phyloP scores from a whole-genome alignment of 2,329 filamentous ascomycete species.

The Penicillium glabrum region DNA sequence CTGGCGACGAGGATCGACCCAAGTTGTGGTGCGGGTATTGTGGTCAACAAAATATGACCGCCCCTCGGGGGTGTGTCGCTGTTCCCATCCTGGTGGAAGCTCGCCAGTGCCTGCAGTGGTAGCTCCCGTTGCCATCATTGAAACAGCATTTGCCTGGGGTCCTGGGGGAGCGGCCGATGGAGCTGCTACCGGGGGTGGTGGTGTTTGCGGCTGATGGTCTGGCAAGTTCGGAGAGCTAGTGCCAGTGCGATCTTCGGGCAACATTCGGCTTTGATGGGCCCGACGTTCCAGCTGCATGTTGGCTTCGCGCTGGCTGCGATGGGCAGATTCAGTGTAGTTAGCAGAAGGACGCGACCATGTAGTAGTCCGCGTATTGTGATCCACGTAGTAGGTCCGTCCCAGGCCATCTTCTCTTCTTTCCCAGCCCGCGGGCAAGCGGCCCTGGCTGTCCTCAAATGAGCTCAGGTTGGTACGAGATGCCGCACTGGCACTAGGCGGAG shows the following conservation, averaged over 20 bases:
- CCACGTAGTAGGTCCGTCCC: slow-evolving; percentile 95
- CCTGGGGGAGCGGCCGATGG: slow-evolving; percentile 39
- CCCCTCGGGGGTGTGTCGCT: slow-evolving; percentile 91
- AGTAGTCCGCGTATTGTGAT: slow-evolving; percentile 94
- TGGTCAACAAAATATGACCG: slow-evolving; percentile 97
- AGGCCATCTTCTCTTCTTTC: slow-evolving; percentile 93
- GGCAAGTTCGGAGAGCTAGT: slow-evolving; percentile 81
- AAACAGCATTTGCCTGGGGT: slow-evolving; percentile 58
- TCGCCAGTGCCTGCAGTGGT: slow-evolving; percentile 94
- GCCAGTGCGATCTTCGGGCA: slow-evolving; percentile 93
- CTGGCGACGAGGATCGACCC: slow-evolving; percentile 95
- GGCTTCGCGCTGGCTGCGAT: slow-evolving; percentile 78
- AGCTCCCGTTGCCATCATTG: slow-evolving; percentile 92
- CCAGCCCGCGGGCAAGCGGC: slow-evolving; percentile 88
- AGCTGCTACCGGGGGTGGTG: slow-evolving; percentile 40
- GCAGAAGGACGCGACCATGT: slow-evolving; percentile 92
- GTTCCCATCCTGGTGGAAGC: slow-evolving; percentile 93
- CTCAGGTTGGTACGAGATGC: slow-evolving; percentile 65
- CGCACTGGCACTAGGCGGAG: slow-evolving; percentile 35
- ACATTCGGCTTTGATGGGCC: slow-evolving; percentile 89
- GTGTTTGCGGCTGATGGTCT: slow-evolving; percentile 46
- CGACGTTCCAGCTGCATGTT: slow-evolving; percentile 91
- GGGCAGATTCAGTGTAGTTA: slow-evolving; percentile 72
- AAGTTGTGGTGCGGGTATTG: slow-evolving; percentile 95
- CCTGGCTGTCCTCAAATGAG: slow-evolving; percentile 95